Conservation (phyloP, 2,329 filamentous ascomycete species). For the Fusarium liriodendri region DNA sequence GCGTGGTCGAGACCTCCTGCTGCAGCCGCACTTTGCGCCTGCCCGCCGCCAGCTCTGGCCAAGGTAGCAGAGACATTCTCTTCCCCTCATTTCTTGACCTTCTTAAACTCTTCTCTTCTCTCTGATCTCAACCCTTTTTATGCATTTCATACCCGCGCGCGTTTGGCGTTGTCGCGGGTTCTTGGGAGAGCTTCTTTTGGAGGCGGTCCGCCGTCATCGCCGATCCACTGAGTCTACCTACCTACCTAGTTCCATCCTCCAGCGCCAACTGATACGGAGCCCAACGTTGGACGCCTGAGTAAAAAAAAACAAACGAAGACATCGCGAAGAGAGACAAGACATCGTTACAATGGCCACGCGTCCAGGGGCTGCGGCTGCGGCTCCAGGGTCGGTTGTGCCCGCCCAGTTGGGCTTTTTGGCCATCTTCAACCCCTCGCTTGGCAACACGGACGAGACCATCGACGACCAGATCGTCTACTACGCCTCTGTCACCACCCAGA, state of each 20-base stretch:
- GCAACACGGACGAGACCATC: slow-evolving; percentile 67
- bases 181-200: slow-evolving; percentile 17
- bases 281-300: neutral
- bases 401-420: slow-evolving; percentile 91
- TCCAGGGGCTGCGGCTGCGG: slow-evolving; percentile 22
- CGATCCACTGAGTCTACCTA: slow-evolving; percentile 4
- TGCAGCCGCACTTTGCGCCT: neutral
- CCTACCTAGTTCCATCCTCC: slow-evolving; percentile 10
- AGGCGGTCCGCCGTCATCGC: slow-evolving; percentile 16
- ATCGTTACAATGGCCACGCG: slow-evolving; percentile 30
- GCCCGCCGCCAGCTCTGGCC: neutral
- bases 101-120: neutral
- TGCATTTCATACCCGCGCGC: neutral
- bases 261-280: slow-evolving; percentile 6
- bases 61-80: neutral
- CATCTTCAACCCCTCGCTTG: slow-evolving; percentile 92
- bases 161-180: slow-evolving; percentile 17
- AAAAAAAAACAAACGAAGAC: neutral
- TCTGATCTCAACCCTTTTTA: neutral
- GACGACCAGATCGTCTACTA: slow-evolving; percentile 94
- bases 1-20: slow-evolving; percentile 5
- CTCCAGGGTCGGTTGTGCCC: slow-evolving; percentile 58
- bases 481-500: slow-evolving; percentile 68
- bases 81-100: slow-evolving; percentile 3
- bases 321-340: neutral